phyloP scores from a whole-genome alignment of 164 flowering plant species.

The Malania oleifera region DNA sequence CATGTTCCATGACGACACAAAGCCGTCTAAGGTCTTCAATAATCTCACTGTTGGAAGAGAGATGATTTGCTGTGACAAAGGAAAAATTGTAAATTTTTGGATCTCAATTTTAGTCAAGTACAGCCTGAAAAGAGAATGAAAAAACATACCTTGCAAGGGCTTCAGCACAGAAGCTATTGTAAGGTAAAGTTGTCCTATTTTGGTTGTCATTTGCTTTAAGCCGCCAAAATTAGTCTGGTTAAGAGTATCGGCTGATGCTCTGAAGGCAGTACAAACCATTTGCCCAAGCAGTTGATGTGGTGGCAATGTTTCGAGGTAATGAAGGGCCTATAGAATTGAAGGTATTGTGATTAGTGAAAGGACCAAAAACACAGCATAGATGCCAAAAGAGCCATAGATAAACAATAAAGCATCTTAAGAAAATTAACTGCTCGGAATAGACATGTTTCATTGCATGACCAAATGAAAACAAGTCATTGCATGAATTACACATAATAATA shows the following conservation, averaged over 20 bases:
- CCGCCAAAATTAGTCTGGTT: slow-evolving; percentile 66
- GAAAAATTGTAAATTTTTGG: too few relatives aligned
- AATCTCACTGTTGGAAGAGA: slow-evolving; percentile 33
- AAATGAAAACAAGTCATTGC: too few relatives aligned
- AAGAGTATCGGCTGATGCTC: slow-evolving; percentile 78
- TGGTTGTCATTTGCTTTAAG: slow-evolving; percentile 61
- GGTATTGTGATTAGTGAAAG: background rate
- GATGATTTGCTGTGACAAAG: slow-evolving; percentile 31
- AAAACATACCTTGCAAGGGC: slow-evolving; percentile 57
- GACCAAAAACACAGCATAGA: background rate
- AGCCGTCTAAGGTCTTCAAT: slow-evolving; percentile 56
- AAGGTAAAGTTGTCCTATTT: slow-evolving; percentile 67
- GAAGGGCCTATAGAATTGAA: slow-evolving; percentile 55
- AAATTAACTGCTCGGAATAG: background rate
- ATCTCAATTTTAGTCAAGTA: too few relatives aligned
- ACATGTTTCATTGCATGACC: background rate
- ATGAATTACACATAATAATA: too few relatives aligned
- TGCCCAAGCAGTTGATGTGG: slow-evolving; percentile 90
- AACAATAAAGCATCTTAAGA: background rate
- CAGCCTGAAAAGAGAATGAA: background rate
- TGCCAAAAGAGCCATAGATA: background rate
- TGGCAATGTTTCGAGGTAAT: slow-evolving; percentile 83
- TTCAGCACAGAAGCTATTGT: slow-evolving; percentile 65
- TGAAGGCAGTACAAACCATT: slow-evolving; percentile 91
- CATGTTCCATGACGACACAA: slow-evolving; percentile 60